Conservation (phyloP, 139 green algal genomes). For the Closterium sp. region DNA sequence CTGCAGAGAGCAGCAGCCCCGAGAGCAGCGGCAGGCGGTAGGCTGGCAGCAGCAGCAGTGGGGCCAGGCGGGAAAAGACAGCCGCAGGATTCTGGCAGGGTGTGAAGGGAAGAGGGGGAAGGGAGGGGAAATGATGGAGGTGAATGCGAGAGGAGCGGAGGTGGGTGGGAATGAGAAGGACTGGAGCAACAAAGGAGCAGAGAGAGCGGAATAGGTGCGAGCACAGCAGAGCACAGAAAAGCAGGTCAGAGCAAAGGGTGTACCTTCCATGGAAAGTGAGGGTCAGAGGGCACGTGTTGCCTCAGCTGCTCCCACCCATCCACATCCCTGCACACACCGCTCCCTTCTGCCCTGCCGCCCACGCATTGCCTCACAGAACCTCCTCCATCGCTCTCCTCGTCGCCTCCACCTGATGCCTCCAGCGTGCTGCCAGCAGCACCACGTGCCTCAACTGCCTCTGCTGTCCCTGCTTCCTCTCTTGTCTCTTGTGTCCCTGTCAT, state of each 20-base stretch:
- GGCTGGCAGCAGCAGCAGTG: constrained; percentile 42
- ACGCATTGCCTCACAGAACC: neutral
- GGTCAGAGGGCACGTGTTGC: neutral
- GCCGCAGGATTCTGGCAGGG: neutral
- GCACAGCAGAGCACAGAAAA: neutral
- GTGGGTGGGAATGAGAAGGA: too few species aligned
- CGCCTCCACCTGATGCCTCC: neutral
- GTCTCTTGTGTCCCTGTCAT: neutral
- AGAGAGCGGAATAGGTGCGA: neutral
- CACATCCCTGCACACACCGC: neutral
- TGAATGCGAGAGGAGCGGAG: neutral
- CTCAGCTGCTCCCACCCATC: neutral
- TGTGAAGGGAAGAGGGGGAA: neutral
- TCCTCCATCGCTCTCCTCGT: neutral
- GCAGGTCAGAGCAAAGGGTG: too few species aligned
- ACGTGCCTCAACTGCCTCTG: neutral
- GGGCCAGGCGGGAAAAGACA: constrained; percentile 46
- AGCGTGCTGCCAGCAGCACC: neutral
- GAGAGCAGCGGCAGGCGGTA: constrained; percentile 62
- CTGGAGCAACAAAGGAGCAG: neutral
- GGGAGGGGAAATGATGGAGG: neutral
- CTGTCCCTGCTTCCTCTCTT: neutral
- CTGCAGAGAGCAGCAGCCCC: constrained; percentile 77
- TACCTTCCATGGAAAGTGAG: constrained; percentile 4
- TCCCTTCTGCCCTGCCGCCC: neutral